These are phyloP conservation scores for Apiospora hydei DNA, from an alignment of 2,329 filamentous ascomycete species.

Conservation along the genomic window DNA sequence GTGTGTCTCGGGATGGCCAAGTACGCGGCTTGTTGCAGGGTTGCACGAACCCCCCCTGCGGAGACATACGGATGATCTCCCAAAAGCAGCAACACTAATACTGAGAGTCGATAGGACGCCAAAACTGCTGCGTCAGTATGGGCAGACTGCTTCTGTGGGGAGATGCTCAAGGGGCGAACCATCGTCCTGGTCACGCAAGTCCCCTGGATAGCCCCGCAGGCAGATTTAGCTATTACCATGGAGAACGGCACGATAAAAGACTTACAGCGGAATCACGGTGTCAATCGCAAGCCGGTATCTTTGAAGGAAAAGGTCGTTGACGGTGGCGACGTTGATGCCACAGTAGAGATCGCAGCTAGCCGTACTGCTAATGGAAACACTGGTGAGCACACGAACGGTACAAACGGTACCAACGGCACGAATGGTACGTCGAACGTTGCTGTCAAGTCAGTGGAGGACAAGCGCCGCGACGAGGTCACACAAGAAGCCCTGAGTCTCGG, in stretches of 20 bases:
- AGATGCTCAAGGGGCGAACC: constrained; percentile 61
- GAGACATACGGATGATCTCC: not conserved
- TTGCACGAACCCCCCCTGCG: not conserved
- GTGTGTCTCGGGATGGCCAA: not conserved
- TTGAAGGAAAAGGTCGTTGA: constrained; percentile 49
- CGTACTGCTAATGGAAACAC: constrained; percentile 30
- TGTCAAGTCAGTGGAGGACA: constrained; percentile 46
- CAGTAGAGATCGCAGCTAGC: constrained; percentile 36
- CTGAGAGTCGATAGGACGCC: constrained; percentile 47
- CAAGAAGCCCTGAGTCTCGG: constrained; percentile 58
- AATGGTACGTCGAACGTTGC: constrained; percentile 35
- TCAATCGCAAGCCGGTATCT: constrained; percentile 53
- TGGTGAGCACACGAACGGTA: constrained; percentile 29
- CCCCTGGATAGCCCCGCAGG: constrained; percentile 59
- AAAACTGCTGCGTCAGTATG: constrained; percentile 64
- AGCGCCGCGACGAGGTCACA: constrained; percentile 50
- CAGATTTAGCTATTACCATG: constrained; percentile 54
- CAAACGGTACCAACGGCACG: not conserved
- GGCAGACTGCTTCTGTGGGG: constrained; percentile 64
- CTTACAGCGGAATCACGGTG: constrained; percentile 53
- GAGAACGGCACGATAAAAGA: constrained; percentile 53
- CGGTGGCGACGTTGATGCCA: constrained; percentile 42
- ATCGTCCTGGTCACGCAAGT: constrained; percentile 65
- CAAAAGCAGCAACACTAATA: not conserved
- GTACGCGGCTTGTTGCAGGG: not conserved